phyloP scores from a whole-genome alignment of 257 asterid species.

The Petunia secreta region DNA sequence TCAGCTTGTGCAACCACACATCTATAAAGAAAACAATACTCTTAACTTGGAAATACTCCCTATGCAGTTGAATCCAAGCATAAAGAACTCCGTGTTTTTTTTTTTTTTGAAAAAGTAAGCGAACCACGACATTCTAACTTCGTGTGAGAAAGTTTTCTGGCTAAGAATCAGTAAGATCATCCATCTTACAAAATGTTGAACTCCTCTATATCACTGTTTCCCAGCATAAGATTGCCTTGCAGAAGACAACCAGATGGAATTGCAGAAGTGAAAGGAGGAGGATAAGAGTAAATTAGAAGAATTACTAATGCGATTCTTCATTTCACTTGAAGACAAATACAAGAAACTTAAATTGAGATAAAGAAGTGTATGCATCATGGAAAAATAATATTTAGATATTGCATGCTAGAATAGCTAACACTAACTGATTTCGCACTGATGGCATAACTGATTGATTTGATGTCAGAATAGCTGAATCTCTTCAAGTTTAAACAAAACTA shows the following conservation, averaged over 20 bases:
- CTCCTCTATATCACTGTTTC: background rate
- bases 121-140: background rate
- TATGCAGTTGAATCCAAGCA: background rate
- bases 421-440: background rate
- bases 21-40: background rate
- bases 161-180: background rate
- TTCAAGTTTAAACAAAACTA: background rate
- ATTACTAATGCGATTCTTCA: no score
- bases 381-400: background rate
- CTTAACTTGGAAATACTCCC: background rate
- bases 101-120: background rate
- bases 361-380: background rate
- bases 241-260: constrained; percentile 1
- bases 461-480: background rate
- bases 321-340: no score
- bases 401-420: background rate
- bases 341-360: no score
- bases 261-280: constrained; percentile 1
- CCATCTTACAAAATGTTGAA: background rate
- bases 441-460: background rate
- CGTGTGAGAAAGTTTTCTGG: background rate
- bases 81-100: no score
- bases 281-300: background rate
- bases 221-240: background rate
- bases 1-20: constrained; percentile 12